These are phyloP conservation scores for Geotrichum carabidarum DNA, from an alignment of 1,139 yeast species.

Conservation along the genomic window DNA sequence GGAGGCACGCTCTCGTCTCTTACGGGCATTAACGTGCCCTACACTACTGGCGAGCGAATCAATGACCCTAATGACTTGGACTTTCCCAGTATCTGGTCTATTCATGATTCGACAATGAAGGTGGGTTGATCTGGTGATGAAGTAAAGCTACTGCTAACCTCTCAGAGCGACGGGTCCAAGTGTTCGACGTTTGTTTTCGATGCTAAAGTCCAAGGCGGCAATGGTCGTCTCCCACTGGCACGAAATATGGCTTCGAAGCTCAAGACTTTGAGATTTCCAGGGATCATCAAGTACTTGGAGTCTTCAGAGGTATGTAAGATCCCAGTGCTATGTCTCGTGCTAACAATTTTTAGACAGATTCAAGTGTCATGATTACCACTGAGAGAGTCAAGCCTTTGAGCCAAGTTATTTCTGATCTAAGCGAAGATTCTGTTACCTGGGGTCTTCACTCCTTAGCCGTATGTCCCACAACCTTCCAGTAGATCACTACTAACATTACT, in stretches of 20 bases:
- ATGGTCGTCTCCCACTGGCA: constrained; percentile 47
- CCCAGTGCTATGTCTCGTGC: background rate
- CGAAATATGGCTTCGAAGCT: constrained; percentile 60
- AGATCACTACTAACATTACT: background rate
- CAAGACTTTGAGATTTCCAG: constrained; percentile 71
- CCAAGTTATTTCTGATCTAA: constrained; percentile 24
- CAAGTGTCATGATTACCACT: constrained; percentile 61
- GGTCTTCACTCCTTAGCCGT: constrained; percentile 47
- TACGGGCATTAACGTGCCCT: constrained; percentile 35
- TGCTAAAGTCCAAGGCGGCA: constrained; percentile 41
- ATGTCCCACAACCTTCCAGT: constrained; percentile 2
- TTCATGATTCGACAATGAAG: constrained; percentile 44
- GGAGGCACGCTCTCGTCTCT: constrained; percentile 27
- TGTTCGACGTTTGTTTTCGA: constrained; percentile 63
- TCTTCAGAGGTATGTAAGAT: constrained; percentile 45
- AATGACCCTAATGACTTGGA: constrained; percentile 24
- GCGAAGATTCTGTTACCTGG: constrained; percentile 44
- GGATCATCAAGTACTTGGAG: constrained; percentile 64
- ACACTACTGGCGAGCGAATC: constrained; percentile 30
- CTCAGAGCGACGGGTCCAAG: constrained; percentile 38
- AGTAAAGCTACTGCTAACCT: constrained; percentile 1
- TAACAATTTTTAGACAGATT: constrained; percentile 43
- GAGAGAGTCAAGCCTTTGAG: constrained; percentile 68
- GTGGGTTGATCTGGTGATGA: constrained; percentile 19
- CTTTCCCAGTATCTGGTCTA: constrained; percentile 44